Evolutionary conservation across 768 basidiomycete genomes (phyloP).

Genomic region (Leccinum imitatum): DNA sequence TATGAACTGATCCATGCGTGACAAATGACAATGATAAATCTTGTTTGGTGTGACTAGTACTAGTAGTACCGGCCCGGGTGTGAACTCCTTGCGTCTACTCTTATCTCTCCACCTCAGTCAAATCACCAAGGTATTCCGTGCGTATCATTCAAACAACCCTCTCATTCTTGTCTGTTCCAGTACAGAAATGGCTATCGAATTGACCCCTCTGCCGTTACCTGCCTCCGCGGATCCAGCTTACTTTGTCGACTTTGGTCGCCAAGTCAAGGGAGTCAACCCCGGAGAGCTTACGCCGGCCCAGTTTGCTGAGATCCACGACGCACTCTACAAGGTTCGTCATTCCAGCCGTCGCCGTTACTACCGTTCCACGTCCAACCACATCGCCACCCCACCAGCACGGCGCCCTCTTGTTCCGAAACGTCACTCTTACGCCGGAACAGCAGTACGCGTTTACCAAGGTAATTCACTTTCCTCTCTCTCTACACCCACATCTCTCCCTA

Average conservation of each 20-base stretch:
- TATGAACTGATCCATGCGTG: not conserved
- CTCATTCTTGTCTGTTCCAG: not conserved
- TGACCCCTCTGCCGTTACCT: slow-evolving; percentile 67
- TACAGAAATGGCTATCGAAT: slow-evolving; percentile 61
- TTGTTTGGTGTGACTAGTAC: too few species aligned
- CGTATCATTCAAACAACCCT: not conserved
- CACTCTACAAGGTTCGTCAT: slow-evolving; percentile 68
- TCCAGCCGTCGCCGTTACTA: not conserved
- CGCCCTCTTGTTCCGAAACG: slow-evolving; percentile 72
- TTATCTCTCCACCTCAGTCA: slow-evolving; percentile 9
- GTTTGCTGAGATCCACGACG: slow-evolving; percentile 65
- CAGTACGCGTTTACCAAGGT: slow-evolving; percentile 88
- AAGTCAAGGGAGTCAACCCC: slow-evolving; percentile 74
- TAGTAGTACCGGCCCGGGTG: not conserved
- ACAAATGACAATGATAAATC: too few species aligned
- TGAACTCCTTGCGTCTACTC: not conserved
- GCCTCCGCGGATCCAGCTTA: slow-evolving; percentile 65
- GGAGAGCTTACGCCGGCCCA: slow-evolving; percentile 56
- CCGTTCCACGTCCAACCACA: not conserved
- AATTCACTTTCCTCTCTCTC: slow-evolving; percentile 3
- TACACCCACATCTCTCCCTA: not conserved
- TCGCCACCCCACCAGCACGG: slow-evolving; percentile 49
- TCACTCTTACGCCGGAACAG: slow-evolving; percentile 70
- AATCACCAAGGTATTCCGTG: not conserved
- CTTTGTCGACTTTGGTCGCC: slow-evolving; percentile 71